Conservation (phyloP, 2,329 filamentous ascomycete genomes). For the Paecilomyces dactylethromorphus region DNA sequence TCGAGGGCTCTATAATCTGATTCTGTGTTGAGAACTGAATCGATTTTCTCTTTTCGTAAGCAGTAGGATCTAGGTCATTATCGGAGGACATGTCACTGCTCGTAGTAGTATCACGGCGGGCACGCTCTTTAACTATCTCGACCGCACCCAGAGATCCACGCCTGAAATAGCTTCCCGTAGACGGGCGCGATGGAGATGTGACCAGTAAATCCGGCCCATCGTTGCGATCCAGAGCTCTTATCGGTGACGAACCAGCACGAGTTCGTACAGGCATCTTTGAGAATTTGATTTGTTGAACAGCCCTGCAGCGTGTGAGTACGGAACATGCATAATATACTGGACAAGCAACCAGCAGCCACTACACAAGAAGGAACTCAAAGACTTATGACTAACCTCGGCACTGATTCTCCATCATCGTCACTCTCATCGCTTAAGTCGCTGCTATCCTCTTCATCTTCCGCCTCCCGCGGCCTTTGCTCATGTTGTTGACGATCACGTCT, state of each 20-base stretch:
- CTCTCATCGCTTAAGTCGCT: constrained; percentile 62
- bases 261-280: constrained; percentile 87
- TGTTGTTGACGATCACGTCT: constrained; percentile 36
- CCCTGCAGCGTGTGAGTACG: constrained; percentile 38
- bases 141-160: constrained; percentile 52
- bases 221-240: constrained; percentile 47
- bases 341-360: background rate
- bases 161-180: constrained; percentile 41
- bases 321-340: background rate
- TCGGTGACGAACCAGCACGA: constrained; percentile 82
- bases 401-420: constrained; percentile 52
- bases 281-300: constrained; percentile 89
- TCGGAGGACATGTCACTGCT: constrained; percentile 63
- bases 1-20: constrained; percentile 28
- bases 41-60: constrained; percentile 46
- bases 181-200: constrained; percentile 49
- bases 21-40: constrained; percentile 39
- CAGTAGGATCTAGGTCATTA: constrained; percentile 51
- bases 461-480: constrained; percentile 47
- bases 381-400: constrained; percentile 23
- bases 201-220: constrained; percentile 45
- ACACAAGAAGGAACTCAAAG: background rate
- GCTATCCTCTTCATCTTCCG: constrained; percentile 56
- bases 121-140: constrained; percentile 47
- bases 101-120: constrained; percentile 56